Percentiles rank a stretch among this genome's conserved stretches.
phyloP scores from a whole-genome alignment of 2,329 filamentous ascomycete genomes.

The Stromatinia cepivora region DNA sequence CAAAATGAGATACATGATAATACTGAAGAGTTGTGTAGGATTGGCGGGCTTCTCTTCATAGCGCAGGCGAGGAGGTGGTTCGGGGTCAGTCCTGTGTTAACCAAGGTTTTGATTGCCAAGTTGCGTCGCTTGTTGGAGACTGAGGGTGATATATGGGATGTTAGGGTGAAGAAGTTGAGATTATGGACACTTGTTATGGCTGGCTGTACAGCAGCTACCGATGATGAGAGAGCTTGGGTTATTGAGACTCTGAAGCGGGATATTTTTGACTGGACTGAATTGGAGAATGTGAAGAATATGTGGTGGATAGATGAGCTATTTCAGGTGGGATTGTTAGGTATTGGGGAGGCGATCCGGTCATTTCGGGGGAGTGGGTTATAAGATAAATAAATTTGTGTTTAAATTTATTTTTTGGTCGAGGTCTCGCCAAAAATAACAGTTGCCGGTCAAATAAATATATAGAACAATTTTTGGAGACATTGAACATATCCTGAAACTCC shows the following conservation, averaged over 20 bases:
- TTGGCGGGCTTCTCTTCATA: constrained; percentile 2
- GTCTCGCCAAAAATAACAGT: too few species aligned
- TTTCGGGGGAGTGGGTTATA: not conserved
- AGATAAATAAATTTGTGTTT: not conserved
- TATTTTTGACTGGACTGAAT: not conserved
- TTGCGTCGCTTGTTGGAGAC: not conserved
- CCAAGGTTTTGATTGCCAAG: not conserved
- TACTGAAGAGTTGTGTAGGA: constrained; percentile 3
- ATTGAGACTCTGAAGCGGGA: not conserved
- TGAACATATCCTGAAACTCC: too few species aligned
- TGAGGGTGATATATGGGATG: not conserved
- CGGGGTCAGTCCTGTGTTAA: not conserved
- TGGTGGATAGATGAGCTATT: constrained; percentile 11
- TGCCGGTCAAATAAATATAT: too few species aligned
- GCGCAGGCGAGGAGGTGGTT: not conserved
- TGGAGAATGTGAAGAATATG: not conserved
- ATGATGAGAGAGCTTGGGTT: not conserved
- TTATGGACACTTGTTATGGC: constrained; percentile 7
- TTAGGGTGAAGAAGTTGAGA: not conserved
- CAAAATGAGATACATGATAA: not conserved
- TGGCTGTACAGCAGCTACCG: not conserved
- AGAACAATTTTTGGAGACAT: too few species aligned
- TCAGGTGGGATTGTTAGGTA: not conserved
- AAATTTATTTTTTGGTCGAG: too few species aligned
- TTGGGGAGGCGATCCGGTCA: not conserved